phyloP scores from a whole-genome alignment of 345 rosid species.

The Chamaenerion angustifolium region DNA sequence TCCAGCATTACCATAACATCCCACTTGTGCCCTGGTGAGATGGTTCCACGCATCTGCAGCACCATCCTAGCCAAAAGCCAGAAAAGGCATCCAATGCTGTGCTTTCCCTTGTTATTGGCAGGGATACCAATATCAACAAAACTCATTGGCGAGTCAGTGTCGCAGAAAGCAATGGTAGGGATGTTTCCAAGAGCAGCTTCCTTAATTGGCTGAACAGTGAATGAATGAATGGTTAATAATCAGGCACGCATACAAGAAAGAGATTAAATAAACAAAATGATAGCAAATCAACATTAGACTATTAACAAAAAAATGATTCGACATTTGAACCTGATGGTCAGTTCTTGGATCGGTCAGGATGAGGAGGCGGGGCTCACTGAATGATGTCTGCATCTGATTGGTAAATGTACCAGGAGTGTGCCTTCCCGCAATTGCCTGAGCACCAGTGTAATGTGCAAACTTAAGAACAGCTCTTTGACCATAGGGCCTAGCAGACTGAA shows the following conservation, averaged over 20 bases:
- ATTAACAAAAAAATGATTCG: too few relatives aligned
- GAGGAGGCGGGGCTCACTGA: slow-evolving; percentile 66
- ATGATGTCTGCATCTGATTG: slow-evolving; percentile 70
- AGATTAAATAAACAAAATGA: too few relatives aligned
- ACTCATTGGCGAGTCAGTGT: slow-evolving; percentile 79
- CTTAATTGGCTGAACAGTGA: slow-evolving; percentile 55
- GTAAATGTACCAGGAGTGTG: slow-evolving; percentile 51
- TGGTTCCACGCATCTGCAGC: slow-evolving; percentile 78
- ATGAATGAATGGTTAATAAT: too few relatives aligned
- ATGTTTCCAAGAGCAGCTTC: slow-evolving; percentile 87
- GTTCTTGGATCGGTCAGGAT: slow-evolving; percentile 21
- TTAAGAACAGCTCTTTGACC: slow-evolving; percentile 52
- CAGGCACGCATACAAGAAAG: too few relatives aligned
- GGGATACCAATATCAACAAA: slow-evolving; percentile 83
- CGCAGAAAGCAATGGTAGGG: slow-evolving; percentile 82
- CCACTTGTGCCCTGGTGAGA: slow-evolving; percentile 22
- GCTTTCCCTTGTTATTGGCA: slow-evolving; percentile 84
- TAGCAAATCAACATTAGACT: too few relatives aligned
- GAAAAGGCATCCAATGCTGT: slow-evolving; percentile 18
- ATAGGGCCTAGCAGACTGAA: slow-evolving; percentile 33
- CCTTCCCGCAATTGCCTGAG: slow-evolving; percentile 51
- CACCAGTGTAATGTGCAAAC: slow-evolving; percentile 80
- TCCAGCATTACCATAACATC: slow-evolving; percentile 28
- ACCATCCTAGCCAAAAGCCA: slow-evolving; percentile 84
- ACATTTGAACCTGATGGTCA: too few relatives aligned